A percentile compares a stretch with the other conserved stretches of the same genome.
Conservation (phyloP, 2,329 filamentous ascomycete genomes). For the Dactylellina cionopaga region DNA sequence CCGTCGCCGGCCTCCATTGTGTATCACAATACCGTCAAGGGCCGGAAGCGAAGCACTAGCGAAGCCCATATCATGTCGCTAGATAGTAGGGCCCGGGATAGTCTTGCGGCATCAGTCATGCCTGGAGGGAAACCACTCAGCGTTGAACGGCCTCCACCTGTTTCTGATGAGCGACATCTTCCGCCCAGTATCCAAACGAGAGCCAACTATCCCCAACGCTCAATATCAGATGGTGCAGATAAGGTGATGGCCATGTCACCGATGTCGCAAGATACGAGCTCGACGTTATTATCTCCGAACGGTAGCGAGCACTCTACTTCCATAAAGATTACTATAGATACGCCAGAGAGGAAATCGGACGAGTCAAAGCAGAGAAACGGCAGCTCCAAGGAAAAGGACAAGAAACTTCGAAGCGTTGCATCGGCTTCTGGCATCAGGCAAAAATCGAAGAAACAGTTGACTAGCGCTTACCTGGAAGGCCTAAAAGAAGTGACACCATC, state of each 20-base stretch:
- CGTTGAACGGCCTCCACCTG: constrained; percentile 38
- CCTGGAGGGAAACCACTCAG: constrained; percentile 38
- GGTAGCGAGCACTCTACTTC: constrained; percentile 45
- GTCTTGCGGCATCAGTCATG: constrained; percentile 35
- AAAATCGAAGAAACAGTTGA: constrained; percentile 86
- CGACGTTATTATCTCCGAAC: constrained; percentile 45
- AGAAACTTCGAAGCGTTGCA: constrained; percentile 46
- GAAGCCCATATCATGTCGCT: constrained; percentile 67
- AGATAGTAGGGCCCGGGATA: constrained; percentile 64
- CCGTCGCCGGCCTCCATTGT: constrained; percentile 68
- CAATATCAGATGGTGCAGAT: constrained; percentile 45
- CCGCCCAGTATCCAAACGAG: constrained; percentile 47
- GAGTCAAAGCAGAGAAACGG: constrained; percentile 46
- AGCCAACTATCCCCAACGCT: constrained; percentile 30
- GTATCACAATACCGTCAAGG: constrained; percentile 50
- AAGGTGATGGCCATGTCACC: constrained; percentile 50
- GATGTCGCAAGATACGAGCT: constrained; percentile 42
- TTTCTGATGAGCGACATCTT: constrained; percentile 26
- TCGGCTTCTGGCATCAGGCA: constrained; percentile 58
- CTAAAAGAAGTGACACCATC: constrained; percentile 81
- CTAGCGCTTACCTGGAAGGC: constrained; percentile 90
- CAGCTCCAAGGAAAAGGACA: constrained; percentile 29
- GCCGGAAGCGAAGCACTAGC: constrained; percentile 62
- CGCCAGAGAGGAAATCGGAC: constrained; percentile 41
- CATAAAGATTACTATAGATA: constrained; percentile 41